Base-by-base conservation (phyloP, 768 basidiomycete genomes). In the Lactarius trivialis region DNA sequence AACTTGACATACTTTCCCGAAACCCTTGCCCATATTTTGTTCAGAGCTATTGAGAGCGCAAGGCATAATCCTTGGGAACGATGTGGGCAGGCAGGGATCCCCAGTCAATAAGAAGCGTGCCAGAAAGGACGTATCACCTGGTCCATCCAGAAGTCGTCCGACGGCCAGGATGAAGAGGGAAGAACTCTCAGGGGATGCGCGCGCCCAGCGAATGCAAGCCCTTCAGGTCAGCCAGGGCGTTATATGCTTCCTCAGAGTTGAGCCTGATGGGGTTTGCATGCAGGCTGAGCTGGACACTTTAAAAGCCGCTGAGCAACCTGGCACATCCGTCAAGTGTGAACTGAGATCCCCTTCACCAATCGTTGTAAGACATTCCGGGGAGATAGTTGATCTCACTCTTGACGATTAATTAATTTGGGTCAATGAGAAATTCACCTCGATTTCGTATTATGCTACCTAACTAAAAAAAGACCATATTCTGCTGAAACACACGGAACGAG, bases 11-110 rank as follows among this genome's bases (percentile, higher is more conserved):
- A 1, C 9, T 1, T 53, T 54, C n/a, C 28, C 36, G 3, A 14
- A 7, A 2, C 4, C n/a, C 4, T 37, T 19, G 28, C 51, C 58
- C 14, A 63, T 58, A 7, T n/a, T 9, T 53, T 14, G 17, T 8
- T 11, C 34, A 63, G 61, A 53, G 30, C 3, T 63, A 24, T 55
- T 63, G 57, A 63, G 33, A 30, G 62, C 62, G 4, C 52, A 63
- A 15, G 62, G 61, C 4, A 54, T 63, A 17, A 59, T 63, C 4
- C 7, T 36, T 19, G 14, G 32, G 45, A 32, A 17, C 28, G n/a
- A 17, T 39, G 19, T 48, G 14, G 15, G 14, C n/a, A 19, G 14
- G 9, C n/a, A 19, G 26, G 28, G 7, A 19, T 30, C 49, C 32
- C 24, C n/a, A 14, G 2, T 56, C 26, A 53, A 48, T 24, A 53